Percentiles rank a stretch among this genome's conserved stretches.
These are phyloP conservation scores for Mortierella sp. DNA, from an alignment of 371 early-diverging fungal species.

Conservation along the genomic window DNA sequence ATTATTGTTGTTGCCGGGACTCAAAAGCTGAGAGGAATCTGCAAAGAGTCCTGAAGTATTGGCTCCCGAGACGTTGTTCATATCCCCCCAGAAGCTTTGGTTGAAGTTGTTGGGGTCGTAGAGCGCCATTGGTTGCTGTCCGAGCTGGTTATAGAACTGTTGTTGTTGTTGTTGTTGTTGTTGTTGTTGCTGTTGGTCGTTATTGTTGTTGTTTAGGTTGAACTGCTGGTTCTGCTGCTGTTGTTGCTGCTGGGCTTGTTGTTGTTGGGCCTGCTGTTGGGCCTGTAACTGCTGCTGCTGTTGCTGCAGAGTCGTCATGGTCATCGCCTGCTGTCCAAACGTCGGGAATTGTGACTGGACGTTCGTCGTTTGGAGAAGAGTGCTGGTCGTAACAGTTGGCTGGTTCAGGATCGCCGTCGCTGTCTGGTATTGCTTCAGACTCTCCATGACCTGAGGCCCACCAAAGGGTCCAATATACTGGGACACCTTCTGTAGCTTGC, in stretches of 20 bases:
- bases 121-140: slow-evolving; percentile 39
- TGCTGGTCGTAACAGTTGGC: slow-evolving; percentile 19
- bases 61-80: slow-evolving; percentile 24
- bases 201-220: slow-evolving; percentile 35
- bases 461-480: slow-evolving; percentile 54
- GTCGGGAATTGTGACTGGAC: slow-evolving; percentile 29
- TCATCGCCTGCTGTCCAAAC: slow-evolving; percentile 40
- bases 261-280: slow-evolving; percentile 30
- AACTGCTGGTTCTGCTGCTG: slow-evolving; percentile 27
- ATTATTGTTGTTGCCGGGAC: slow-evolving; percentile 12
- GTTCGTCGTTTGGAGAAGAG: slow-evolving; percentile 14
- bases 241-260: slow-evolving; percentile 35
- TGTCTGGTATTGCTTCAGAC: slow-evolving; percentile 53
- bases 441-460: slow-evolving; percentile 53
- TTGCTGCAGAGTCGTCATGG: slow-evolving; percentile 37
- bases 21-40: slow-evolving; percentile 26
- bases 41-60: slow-evolving; percentile 29
- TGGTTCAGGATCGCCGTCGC: slow-evolving; percentile 48
- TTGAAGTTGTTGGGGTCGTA: slow-evolving; percentile 38
- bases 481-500: slow-evolving; percentile 54
- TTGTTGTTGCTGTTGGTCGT: slow-evolving; percentile 30
- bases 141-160: slow-evolving; percentile 44
- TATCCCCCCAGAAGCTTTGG: slow-evolving; percentile 39
- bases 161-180: slow-evolving; percentile 34
- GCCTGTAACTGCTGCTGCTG: slow-evolving; percentile 40